A percentile compares a stretch with the other conserved stretches of the same genome.
These are phyloP conservation scores for Pseudocohnilembus persalinus DNA, from an alignment of 169 alveolate genomes.

Conservation along the genomic window DNA sequence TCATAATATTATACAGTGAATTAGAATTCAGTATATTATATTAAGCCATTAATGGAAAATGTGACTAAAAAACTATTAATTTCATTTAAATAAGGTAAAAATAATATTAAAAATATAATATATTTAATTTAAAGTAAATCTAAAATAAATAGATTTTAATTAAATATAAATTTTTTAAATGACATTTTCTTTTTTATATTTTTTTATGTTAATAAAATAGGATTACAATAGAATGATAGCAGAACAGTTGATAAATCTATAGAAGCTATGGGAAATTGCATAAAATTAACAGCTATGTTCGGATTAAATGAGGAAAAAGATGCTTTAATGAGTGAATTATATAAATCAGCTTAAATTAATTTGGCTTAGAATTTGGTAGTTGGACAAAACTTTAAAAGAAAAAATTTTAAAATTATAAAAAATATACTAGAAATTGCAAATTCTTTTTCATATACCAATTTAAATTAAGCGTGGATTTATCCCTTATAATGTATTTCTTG, in stretches of 20 bases:
- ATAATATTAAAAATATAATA: conserved; percentile 6
- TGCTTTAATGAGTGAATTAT: conserved; percentile 40
- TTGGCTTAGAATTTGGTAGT: too few relatives aligned
- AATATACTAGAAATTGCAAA: conserved; percentile 67
- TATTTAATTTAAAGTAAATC: too few relatives aligned
- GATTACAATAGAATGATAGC: conserved; percentile 8
- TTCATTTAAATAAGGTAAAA: conserved; percentile 12
- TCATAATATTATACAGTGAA: background rate
- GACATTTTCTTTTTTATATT: conserved; percentile 19
- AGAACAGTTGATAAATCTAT: conserved; percentile 20
- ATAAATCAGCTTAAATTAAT: conserved; percentile 1
- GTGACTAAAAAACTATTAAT: conserved; percentile 21
- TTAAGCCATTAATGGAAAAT: conserved; percentile 35
- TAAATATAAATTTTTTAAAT: background rate
- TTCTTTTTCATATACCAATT: background rate
- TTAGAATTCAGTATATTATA: conserved; percentile 28
- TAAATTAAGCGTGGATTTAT: background rate
- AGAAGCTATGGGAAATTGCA: conserved; percentile 66
- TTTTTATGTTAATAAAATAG: conserved; percentile 20
- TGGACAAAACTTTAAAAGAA: conserved; percentile 76
- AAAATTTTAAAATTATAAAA: conserved; percentile 80
- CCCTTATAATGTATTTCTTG: background rate
- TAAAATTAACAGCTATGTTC: conserved; percentile 70
- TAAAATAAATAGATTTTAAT: too few relatives aligned
- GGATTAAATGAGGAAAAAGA: conserved; percentile 74